A percentile compares a stretch with the other conserved stretches of the same genome.
These are phyloP conservation scores for Lecanicillium sp. DNA, from an alignment of 2,329 filamentous ascomycete genomes.

Conservation along the genomic window DNA sequence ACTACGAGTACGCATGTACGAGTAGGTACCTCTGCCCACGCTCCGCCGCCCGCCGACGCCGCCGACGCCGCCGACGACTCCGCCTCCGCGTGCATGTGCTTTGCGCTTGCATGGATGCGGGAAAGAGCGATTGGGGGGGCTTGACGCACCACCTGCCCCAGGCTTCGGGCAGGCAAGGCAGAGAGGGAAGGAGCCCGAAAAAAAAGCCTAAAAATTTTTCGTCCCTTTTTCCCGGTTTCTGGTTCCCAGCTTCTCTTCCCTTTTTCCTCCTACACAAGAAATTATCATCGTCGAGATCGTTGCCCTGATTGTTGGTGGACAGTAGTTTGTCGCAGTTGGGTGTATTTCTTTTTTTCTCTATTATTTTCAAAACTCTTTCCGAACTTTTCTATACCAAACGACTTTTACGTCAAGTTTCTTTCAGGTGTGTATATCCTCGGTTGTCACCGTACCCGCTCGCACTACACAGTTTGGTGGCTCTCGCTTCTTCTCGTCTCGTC, in stretches of 20 bases:
- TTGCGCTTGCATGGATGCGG: too few relatives aligned
- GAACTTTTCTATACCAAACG: neutral
- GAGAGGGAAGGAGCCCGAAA: neutral
- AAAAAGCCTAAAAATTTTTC: slow-evolving; percentile 1
- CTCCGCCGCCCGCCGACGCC: too few relatives aligned
- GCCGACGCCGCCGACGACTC: too few relatives aligned
- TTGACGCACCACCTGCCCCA: too few relatives aligned
- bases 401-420: neutral
- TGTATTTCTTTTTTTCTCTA: slow-evolving; percentile 1
- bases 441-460: too few relatives aligned
- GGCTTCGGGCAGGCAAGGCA: too few relatives aligned
- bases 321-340: slow-evolving; percentile 7
- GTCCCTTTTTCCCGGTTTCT: neutral
- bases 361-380: neutral
- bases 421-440: too few relatives aligned
- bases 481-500: neutral
- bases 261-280: neutral
- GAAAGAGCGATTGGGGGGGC: too few relatives aligned
- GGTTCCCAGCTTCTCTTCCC: slow-evolving; percentile 3
- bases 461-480: too few relatives aligned
- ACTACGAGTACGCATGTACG: too few relatives aligned
- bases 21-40: too few relatives aligned
- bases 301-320: slow-evolving; percentile 6
- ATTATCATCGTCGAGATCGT: neutral
- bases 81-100: too few relatives aligned